phyloP scores from a whole-genome alignment of 257 asterid species.

The Fraxinus americana region DNA sequence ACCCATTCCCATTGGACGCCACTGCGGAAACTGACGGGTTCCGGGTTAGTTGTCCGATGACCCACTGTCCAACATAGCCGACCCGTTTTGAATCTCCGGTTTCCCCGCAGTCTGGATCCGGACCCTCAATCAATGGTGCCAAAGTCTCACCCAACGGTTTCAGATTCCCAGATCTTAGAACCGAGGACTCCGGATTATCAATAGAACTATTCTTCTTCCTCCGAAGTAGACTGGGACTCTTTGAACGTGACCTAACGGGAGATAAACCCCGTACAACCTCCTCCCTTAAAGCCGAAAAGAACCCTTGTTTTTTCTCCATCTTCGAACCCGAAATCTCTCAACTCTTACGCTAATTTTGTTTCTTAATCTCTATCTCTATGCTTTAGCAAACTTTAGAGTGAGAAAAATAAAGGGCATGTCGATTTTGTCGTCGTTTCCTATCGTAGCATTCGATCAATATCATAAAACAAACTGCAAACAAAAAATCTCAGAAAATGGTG shows the following conservation, averaged over 20 bases:
- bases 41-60: slow-evolving; percentile 42
- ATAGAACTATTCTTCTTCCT: slow-evolving; percentile 11
- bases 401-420: neutral
- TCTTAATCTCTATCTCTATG: neutral
- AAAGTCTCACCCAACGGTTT: slow-evolving; percentile 44
- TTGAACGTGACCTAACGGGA: slow-evolving; percentile 18
- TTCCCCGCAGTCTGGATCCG: slow-evolving; percentile 46
- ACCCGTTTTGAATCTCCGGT: slow-evolving; percentile 41
- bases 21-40: slow-evolving; percentile 17
- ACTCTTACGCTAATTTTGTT: neutral
- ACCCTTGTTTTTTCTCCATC: slow-evolving; percentile 27
- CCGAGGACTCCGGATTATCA: slow-evolving; percentile 31
- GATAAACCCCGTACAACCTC: slow-evolving; percentile 26
- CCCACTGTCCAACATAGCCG: slow-evolving; percentile 45
- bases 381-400: neutral
- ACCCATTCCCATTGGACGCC: neutral
- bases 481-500: neutral
- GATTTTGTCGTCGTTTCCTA: neutral
- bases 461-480: neutral
- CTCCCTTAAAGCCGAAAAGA: slow-evolving; percentile 21
- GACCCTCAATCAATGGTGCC: slow-evolving; percentile 50
- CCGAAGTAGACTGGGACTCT: slow-evolving; percentile 24
- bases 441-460: neutral
- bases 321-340: neutral
- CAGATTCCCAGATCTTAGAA: slow-evolving; percentile 41